Evolutionary conservation across 2,329 filamentous ascomycete species (phyloP), one percentile per base, ranked within the genome.

Genomic region (Cylindrodendrum hubeiense): DNA sequence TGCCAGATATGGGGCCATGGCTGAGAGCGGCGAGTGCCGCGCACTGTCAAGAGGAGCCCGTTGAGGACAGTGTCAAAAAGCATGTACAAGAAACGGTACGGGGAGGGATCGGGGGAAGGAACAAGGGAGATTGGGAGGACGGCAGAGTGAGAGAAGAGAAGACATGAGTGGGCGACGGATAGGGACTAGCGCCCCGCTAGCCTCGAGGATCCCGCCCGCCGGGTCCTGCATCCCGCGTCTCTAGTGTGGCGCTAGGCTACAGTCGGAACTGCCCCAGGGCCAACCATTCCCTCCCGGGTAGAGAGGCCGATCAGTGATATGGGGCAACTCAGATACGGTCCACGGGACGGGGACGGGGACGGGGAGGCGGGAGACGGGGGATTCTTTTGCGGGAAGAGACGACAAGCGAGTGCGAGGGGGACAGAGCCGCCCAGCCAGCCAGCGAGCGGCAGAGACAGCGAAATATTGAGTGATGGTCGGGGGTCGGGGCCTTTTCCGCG

Each of bases 221-320:
- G 68, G 71, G 71, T 74, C 68, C 64, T 69, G 68, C 66, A 71
- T 70, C 71, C 69, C 71, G 66, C 56, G 63, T 66, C 30, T 33
- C 50, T 72, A 72, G 66, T 2, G 15, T 9, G 2, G 17, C 50
- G 55, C 71, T 72, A 73, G 62, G 17, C 56, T 30, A 17, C 1
- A 9, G 41, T 24, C 21, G 41, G 50, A 68, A 60, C n/a, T 56
- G 58, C 15, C 2, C 59, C 53, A 63, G 2, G 46, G 33, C 58
- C 52, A 61, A 51, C 63, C 51, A 65, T 56, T 61, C 63, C 61
- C 33, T 24, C 37, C 55, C 30, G 19, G 47, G 65, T 26, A 57
- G 43, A 28, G 34, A 58, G 22, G 47, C 39, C 52, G 63, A 65
- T 50, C 67, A 69, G 59, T n/a, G 15, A 69, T 50, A 59, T 61